phyloP scores from a whole-genome alignment of 495 filamentous ascomycete species.

The Poronia punctata region DNA sequence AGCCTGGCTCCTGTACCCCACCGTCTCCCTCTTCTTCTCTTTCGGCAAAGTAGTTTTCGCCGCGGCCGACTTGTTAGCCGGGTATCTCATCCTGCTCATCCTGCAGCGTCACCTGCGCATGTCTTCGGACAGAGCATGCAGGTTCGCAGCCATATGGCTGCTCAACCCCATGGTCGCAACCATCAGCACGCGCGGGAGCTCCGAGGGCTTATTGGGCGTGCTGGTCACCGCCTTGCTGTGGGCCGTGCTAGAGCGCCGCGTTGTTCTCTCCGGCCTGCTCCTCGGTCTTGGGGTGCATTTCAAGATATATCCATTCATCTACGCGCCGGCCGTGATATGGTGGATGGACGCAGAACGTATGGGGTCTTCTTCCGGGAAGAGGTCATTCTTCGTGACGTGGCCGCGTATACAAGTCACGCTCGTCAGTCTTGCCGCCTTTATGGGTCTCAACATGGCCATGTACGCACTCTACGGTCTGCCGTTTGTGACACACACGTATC shows the following conservation, averaged over 20 bases:
- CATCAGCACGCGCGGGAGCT: conserved; percentile 89
- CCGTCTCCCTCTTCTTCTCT: conserved; percentile 66
- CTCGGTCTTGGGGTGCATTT: conserved; percentile 87
- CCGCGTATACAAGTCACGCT: conserved; percentile 55
- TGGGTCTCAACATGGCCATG: conserved; percentile 67
- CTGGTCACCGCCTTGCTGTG: conserved; percentile 76
- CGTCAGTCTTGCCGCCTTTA: conserved; percentile 63
- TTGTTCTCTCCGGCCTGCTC: conserved; percentile 63
- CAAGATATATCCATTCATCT: conserved; percentile 98
- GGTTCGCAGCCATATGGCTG: conserved; percentile 80
- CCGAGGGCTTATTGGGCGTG: conserved; percentile 81
- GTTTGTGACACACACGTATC: conserved; percentile 83
- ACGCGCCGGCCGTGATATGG: conserved; percentile 79
- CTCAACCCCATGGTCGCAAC: conserved; percentile 97
- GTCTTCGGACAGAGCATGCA: conserved; percentile 45
- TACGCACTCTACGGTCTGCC: conserved; percentile 60
- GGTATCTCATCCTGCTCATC: conserved; percentile 72
- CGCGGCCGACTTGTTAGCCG: conserved; percentile 71
- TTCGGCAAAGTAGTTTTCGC: conserved; percentile 90
- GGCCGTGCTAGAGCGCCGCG: conserved; percentile 56
- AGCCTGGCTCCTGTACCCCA: conserved; percentile 83
- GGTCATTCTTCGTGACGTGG: conserved; percentile 53
- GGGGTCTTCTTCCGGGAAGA: conserved; percentile 1
- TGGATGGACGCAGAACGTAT: conserved; percentile 62
- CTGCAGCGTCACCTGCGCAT: conserved; percentile 34